Base-by-base conservation (phyloP, 2,329 filamentous ascomycete species). In the Zasmidium cellare region DNA sequence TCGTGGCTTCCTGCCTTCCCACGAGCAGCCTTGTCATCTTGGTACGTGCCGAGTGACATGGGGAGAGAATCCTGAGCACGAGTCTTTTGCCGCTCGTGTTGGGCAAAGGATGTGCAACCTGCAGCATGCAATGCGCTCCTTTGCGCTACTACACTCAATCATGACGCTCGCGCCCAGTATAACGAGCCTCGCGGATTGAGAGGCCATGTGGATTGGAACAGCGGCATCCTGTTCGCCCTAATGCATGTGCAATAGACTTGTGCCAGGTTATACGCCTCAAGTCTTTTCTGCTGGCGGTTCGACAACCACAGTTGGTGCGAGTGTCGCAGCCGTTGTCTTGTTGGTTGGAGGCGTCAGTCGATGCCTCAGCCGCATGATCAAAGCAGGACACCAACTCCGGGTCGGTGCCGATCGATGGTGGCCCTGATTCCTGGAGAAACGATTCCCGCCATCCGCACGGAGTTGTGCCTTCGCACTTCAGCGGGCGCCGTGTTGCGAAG, bases 111-210 rank as follows among this genome's bases (percentile, higher is more conserved):
- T 49, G 16, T 47, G 20, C 24, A 49, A 23, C n/a, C n/a, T 28
- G 47, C 22, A 49, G 20, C 22, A 24, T 18, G 24, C 47, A 41
- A 49, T 49, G 47, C 23, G 47, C 47, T 49, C 47, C 23, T 24
- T 49, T 28, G 47, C 23, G 47, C 23, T 5, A 3, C 47, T 25
- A 18, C n/a, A n/a, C 12, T 28, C 47, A 23, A 49, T 48, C 46
- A 48, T 49, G 47, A 49, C 47, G 47, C 28, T 20, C 47, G 24
- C 25, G 47, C 11, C 47, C 47, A 49, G 35, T 3, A 41, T 41
- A 9, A 28, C 25, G 25, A 11, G 25, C 5, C 25, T n/a, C n/a
- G n/a, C n/a, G n/a, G n/a, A n/a, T n/a, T n/a, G n/a, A n/a, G n/a
- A n/a, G n/a, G n/a, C n/a, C n/a, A n/a, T n/a, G n/a, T n/a, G 35